These are phyloP conservation scores for Cytospora mali DNA, from an alignment of 2,329 filamentous ascomycete genomes.

Conservation along the genomic window DNA sequence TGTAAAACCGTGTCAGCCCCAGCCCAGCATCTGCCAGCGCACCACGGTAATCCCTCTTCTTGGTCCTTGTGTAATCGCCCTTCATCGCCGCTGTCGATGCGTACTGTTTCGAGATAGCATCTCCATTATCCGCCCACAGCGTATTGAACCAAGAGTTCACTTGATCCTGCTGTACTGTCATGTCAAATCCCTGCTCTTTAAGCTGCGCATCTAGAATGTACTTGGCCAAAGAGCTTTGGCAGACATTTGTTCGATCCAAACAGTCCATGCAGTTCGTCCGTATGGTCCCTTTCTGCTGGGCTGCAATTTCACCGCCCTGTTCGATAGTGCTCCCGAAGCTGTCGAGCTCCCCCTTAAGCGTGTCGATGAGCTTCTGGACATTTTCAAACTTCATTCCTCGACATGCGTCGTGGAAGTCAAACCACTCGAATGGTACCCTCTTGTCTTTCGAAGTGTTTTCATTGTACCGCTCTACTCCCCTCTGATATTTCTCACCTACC, in stretches of 20 bases:
- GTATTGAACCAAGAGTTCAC: constrained; percentile 93
- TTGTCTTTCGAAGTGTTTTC: constrained; percentile 53
- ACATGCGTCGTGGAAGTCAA: constrained; percentile 92
- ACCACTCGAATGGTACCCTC: constrained; percentile 82
- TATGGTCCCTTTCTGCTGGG: constrained; percentile 73
- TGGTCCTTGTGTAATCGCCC: constrained; percentile 91
- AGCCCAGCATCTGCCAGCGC: constrained; percentile 89
- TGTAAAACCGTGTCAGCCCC: constrained; percentile 76
- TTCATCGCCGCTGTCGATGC: constrained; percentile 95
- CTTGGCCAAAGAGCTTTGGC: constrained; percentile 87
- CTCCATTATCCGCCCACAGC: constrained; percentile 96
- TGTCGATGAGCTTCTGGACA: constrained; percentile 76
- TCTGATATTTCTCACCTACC: constrained; percentile 78
- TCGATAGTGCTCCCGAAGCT: constrained; percentile 71
- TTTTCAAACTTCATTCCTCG: constrained; percentile 98
- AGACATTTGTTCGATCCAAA: constrained; percentile 92
- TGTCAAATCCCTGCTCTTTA: constrained; percentile 72
- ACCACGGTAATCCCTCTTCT: constrained; percentile 87
- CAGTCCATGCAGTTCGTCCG: constrained; percentile 99
- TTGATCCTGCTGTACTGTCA: constrained; percentile 75
- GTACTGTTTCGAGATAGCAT: constrained; percentile 94
- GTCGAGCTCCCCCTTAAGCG: constrained; percentile 67
- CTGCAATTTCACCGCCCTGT: constrained; percentile 45
- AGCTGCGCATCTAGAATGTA: constrained; percentile 81
- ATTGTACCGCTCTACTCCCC: constrained; percentile 68